Evolutionary conservation across 768 basidiomycete genomes (phyloP).

Genomic region (Mycena rebaudengoi): DNA sequence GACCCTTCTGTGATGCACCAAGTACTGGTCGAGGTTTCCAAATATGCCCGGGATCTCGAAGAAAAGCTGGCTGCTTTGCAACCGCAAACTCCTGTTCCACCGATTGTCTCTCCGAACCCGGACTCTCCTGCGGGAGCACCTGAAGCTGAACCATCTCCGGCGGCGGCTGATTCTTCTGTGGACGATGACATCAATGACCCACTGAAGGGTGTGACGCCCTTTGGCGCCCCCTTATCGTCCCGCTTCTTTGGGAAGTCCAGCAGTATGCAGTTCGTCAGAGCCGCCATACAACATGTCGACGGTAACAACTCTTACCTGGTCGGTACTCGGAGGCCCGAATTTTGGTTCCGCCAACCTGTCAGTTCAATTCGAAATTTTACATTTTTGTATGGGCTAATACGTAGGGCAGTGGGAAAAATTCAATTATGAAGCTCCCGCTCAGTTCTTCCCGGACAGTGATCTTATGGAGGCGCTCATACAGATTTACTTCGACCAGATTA

Average conservation of each 20-base stretch:
- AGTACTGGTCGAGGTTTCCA: slow-evolving; percentile 12
- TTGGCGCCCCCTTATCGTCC: background rate
- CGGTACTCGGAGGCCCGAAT: slow-evolving; percentile 20
- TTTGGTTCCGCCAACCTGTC: slow-evolving; percentile 18
- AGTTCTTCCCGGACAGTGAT: slow-evolving; percentile 53
- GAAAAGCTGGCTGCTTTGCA: background rate
- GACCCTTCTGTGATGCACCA: background rate
- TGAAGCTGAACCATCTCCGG: too few species aligned
- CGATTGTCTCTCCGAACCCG: background rate
- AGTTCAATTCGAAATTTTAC: background rate
- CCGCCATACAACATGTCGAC: slow-evolving; percentile 2
- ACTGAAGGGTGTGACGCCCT: background rate
- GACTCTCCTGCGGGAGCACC: background rate
- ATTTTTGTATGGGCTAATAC: background rate
- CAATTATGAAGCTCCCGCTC: slow-evolving; percentile 38
- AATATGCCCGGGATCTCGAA: slow-evolving; percentile 21
- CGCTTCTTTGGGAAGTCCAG: slow-evolving; percentile 6
- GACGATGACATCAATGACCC: background rate
- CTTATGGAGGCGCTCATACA: slow-evolving; percentile 41
- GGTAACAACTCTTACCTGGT: background rate
- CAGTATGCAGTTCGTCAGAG: slow-evolving; percentile 1
- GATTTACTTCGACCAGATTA: slow-evolving; percentile 65
- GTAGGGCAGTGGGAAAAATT: slow-evolving; percentile 45
- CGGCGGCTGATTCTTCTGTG: background rate
- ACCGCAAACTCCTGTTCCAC: background rate